A percentile compares a stretch with the other conserved stretches of the same genome.
Evolutionary conservation across 2,329 filamentous ascomycete genomes (phyloP).

Genomic region (Laburnicola sp.): DNA sequence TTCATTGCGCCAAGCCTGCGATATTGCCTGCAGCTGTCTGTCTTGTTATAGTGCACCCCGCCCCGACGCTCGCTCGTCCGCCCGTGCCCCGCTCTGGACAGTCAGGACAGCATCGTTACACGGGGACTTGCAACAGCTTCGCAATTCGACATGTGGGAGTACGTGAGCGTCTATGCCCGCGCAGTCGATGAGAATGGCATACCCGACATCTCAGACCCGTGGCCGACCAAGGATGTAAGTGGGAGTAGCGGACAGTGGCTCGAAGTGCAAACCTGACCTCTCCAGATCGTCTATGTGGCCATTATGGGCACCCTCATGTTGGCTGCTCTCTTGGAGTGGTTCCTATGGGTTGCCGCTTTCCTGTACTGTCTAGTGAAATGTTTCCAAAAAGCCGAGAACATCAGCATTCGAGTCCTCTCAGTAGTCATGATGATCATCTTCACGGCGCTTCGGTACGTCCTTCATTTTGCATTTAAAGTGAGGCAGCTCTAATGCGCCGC

Average conservation of each 20-base stretch:
- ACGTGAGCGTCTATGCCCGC: slow-evolving; percentile 33
- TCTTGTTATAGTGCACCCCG: slow-evolving; percentile 10
- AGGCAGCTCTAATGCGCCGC: slow-evolving; percentile 24
- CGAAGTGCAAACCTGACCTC: slow-evolving; percentile 18
- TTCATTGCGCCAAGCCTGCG: slow-evolving; percentile 9
- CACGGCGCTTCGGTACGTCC: slow-evolving; percentile 68
- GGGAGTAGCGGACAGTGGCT: not conserved
- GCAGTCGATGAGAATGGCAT: slow-evolving; percentile 30
- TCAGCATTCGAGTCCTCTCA: slow-evolving; percentile 78
- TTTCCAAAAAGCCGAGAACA: slow-evolving; percentile 85
- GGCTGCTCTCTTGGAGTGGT: slow-evolving; percentile 87
- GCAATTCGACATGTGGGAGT: slow-evolving; percentile 33
- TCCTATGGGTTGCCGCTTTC: slow-evolving; percentile 92
- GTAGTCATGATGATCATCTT: slow-evolving; percentile 75
- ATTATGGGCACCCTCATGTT: slow-evolving; percentile 82
- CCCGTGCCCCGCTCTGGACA: slow-evolving; percentile 15
- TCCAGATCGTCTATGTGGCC: slow-evolving; percentile 79
- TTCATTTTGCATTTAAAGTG: not conserved
- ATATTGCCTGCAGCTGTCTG: slow-evolving; percentile 9
- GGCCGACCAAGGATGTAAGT: slow-evolving; percentile 48
- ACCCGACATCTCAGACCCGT: slow-evolving; percentile 42
- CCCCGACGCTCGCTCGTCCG: not conserved
- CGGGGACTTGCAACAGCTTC: slow-evolving; percentile 16
- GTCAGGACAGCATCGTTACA: slow-evolving; percentile 14
- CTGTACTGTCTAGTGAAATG: slow-evolving; percentile 88